These are phyloP conservation scores for Psidium friedrichsthalianum DNA, from an alignment of 345 rosid species.

Conservation along the genomic window DNA sequence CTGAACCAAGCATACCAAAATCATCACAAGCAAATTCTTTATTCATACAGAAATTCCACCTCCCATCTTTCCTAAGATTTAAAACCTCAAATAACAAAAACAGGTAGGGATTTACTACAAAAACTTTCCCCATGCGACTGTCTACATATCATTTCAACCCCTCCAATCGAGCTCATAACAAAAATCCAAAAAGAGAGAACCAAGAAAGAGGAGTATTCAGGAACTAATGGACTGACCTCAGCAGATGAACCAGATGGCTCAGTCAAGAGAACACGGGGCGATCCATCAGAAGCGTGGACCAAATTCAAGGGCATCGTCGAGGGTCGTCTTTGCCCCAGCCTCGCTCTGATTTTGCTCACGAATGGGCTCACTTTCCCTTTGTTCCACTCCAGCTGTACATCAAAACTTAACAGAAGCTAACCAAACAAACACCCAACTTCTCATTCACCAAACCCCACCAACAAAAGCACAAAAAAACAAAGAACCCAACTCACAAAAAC, in stretches of 20 bases:
- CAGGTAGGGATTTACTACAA: background rate
- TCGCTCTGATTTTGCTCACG: slow-evolving; percentile 36
- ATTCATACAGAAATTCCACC: background rate
- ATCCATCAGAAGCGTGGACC: slow-evolving; percentile 47
- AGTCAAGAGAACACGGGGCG: slow-evolving; percentile 56
- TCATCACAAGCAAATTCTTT: background rate
- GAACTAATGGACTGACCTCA: slow-evolving; percentile 33
- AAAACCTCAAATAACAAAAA: background rate
- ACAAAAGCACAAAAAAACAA: background rate
- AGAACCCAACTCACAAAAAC: background rate
- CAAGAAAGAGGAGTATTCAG: background rate
- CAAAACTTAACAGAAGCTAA: background rate
- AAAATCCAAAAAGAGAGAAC: background rate
- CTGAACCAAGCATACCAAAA: background rate
- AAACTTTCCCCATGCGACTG: background rate
- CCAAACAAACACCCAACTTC: background rate
- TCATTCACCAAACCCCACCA: background rate
- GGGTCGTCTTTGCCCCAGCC: slow-evolving; percentile 22
- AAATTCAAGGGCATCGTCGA: slow-evolving; percentile 68
- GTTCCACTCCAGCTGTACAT: slow-evolving; percentile 50
- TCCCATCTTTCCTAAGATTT: background rate
- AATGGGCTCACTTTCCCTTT: slow-evolving; percentile 51
- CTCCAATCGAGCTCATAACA: background rate
- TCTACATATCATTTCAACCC: background rate
- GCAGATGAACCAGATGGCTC: slow-evolving; percentile 81